Evolutionary conservation across 2,329 filamentous ascomycete species (phyloP).

Genomic region (Xylaria sp.): DNA sequence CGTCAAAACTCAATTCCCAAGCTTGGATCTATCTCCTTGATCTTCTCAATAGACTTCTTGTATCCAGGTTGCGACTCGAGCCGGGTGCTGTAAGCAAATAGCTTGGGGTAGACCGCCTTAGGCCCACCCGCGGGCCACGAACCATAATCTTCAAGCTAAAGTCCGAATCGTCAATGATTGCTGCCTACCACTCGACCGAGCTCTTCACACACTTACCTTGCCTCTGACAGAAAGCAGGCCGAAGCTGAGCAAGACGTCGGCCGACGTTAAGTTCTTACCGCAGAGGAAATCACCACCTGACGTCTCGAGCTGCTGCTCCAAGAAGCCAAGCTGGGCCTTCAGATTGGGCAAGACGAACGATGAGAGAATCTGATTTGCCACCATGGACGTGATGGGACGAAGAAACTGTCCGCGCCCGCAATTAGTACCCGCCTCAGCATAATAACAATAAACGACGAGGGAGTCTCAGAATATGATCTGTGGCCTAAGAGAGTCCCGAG

Average conservation of each 20-base stretch:
- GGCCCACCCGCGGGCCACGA: conserved; percentile 50
- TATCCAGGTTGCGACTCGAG: conserved; percentile 56
- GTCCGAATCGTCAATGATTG: background rate
- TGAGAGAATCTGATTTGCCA: conserved; percentile 51
- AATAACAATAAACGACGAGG: background rate
- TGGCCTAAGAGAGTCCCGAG: background rate
- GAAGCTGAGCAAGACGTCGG: conserved; percentile 61
- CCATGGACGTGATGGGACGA: conserved; percentile 55
- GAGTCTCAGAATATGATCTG: background rate
- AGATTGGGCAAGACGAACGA: conserved; percentile 55
- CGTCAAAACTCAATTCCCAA: conserved; percentile 40
- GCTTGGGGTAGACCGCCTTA: conserved; percentile 48
- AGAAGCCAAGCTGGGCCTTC: conserved; percentile 53
- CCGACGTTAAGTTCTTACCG: conserved; percentile 55
- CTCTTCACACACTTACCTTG: conserved; percentile 27
- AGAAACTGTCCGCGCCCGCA: conserved; percentile 43
- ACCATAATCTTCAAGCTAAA: conserved; percentile 47
- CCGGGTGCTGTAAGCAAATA: conserved; percentile 54
- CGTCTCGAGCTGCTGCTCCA: conserved; percentile 56
- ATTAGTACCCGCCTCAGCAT: background rate
- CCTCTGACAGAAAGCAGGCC: conserved; percentile 52
- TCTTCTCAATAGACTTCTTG: conserved; percentile 53
- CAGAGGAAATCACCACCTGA: conserved; percentile 56
- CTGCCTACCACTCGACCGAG: background rate
- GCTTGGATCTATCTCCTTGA: conserved; percentile 55